Conservation (phyloP, 139 green algal species). For the Nannochloris sp. region DNA sequence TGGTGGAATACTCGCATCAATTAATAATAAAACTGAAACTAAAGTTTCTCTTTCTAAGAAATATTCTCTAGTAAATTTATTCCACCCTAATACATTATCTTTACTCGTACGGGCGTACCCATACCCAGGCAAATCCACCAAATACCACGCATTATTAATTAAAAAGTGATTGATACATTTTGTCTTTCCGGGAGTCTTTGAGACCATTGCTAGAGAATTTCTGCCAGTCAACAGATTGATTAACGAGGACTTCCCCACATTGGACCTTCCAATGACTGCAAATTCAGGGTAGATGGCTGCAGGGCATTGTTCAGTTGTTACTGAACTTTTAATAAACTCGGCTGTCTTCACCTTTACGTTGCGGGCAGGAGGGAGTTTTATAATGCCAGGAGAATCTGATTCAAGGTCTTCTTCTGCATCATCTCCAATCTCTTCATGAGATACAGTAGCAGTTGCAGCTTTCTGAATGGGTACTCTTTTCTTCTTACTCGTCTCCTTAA, state of each 20-base stretch:
- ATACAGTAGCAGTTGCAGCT: neutral
- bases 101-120: constrained; percentile 64
- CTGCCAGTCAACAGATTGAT: constrained; percentile 89
- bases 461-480: neutral
- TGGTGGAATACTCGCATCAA: constrained; percentile 80
- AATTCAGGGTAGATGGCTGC: constrained; percentile 70
- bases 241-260: constrained; percentile 96
- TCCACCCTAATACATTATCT: constrained; percentile 58
- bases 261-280: constrained; percentile 91
- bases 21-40: constrained; percentile 83
- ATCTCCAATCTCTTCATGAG: neutral
- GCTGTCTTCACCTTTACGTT: constrained; percentile 27
- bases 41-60: constrained; percentile 72
- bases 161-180: constrained; percentile 95
- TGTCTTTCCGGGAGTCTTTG: constrained; percentile 94
- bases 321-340: constrained; percentile 67
- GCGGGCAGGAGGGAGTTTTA: neutral
- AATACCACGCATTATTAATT: constrained; percentile 90
- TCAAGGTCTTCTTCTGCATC: neutral
- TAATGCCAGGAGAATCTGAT: constrained; percentile 14
- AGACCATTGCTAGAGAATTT: constrained; percentile 74
- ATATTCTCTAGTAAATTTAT: constrained; percentile 83
- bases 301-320: constrained; percentile 61
- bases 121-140: constrained; percentile 94
- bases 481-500: constrained; percentile 10